Evolutionary conservation across 768 basidiomycete species (phyloP).

Genomic region (Suillus subalutaceus): DNA sequence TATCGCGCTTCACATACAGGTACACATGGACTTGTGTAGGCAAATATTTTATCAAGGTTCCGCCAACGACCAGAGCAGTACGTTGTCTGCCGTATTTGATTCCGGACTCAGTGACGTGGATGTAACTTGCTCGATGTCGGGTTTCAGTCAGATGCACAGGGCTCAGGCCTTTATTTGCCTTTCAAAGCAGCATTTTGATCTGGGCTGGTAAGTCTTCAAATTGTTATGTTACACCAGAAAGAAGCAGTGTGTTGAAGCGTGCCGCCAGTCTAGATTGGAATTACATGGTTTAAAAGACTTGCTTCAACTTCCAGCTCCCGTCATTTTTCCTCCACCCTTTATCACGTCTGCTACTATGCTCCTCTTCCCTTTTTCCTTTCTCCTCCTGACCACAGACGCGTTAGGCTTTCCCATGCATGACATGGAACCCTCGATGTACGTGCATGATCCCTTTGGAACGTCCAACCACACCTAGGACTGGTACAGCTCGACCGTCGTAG

Average conservation of each 20-base stretch:
- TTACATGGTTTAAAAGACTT: slow-evolving; percentile 23
- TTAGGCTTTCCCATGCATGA: slow-evolving; percentile 19
- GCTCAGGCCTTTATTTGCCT: neutral
- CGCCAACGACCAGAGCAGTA: neutral
- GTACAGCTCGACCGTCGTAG: neutral
- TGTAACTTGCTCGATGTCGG: neutral
- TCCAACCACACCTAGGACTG: neutral
- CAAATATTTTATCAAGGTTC: neutral
- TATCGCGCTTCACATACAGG: neutral
- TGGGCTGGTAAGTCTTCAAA: neutral
- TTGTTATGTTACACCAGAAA: neutral
- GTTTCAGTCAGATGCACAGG: neutral
- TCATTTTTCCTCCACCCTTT: neutral
- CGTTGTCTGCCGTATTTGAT: neutral
- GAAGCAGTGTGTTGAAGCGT: neutral
- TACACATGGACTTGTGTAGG: neutral
- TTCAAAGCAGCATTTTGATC: neutral
- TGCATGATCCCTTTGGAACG: neutral
- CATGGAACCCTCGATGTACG: neutral
- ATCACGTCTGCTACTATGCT: slow-evolving; percentile 14
- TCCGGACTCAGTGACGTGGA: neutral
- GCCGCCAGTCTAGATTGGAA: neutral
- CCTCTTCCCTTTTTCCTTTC: slow-evolving; percentile 7
- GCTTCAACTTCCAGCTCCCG: neutral
- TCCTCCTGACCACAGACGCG: slow-evolving; percentile 14